Evolutionary conservation across 2,329 filamentous ascomycete species (phyloP), one percentile per base, ranked within the genome.

Genomic region (Fulvia fulva): DNA sequence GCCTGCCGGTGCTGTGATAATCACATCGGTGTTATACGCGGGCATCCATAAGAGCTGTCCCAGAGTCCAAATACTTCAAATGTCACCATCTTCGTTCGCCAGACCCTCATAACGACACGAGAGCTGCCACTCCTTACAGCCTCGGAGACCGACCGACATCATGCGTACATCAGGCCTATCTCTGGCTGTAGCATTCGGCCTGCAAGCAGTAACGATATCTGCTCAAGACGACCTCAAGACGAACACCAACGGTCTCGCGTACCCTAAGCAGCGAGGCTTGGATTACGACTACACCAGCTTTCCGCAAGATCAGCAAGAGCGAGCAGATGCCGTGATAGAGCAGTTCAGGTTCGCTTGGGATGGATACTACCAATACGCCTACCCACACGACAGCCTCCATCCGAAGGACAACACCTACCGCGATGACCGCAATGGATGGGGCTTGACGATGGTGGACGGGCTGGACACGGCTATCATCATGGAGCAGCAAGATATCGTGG

Each of bases 351-450:
- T 81, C 65, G 86, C 88, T 2, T 92, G 88, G 87, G 75, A 85
- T 58, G 88, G 87, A 1, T 72, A 71, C 56, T 63, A 65, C 49
- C 46, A 65, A 37, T 67, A 56, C 34, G 61, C 55, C 11, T 58
- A 90, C 45, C 53, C 56, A 9, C 49, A 55, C 25, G 52, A 95
- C 71, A 89, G 90, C 46, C 76, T 95, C 9, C 79, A 78, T 61
- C 90, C 91, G 0, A 78, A 89, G 14, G 82, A 80, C 43, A 89
- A 90, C 64, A 74, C 74, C 0, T 87, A 76, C 59, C 78, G 79
- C 22, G 86, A 96, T 71, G 88, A 89, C 55, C 82, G 88, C 61
- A 92, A 92, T 68, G 87, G 85, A 55, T 96, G 91, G 91, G 91
- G 90, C 23, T 89, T 90, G 28, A 91, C 87, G 44, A 89, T 90